Conservation (phyloP, 2,329 filamentous ascomycete genomes). For the Akanthomyces muscarius region DNA sequence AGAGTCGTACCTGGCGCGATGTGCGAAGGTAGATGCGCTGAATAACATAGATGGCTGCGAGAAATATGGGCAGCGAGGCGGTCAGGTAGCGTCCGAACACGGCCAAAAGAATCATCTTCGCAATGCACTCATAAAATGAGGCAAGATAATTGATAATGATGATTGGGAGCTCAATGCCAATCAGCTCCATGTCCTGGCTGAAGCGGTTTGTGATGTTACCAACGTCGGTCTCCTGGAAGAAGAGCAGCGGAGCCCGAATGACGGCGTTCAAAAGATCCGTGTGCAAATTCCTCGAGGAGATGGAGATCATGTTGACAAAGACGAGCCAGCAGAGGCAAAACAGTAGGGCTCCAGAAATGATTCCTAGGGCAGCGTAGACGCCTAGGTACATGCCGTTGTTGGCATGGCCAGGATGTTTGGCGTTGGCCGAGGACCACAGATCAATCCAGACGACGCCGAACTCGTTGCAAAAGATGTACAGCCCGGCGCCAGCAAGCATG, state of each 20-base stretch:
- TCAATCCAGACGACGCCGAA: slow-evolving; percentile 26
- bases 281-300: slow-evolving; percentile 15
- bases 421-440: slow-evolving; percentile 25
- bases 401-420: slow-evolving; percentile 18
- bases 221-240: slow-evolving; percentile 34
- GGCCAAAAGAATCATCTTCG: neutral
- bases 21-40: slow-evolving; percentile 31
- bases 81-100: slow-evolving; percentile 18
- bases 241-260: slow-evolving; percentile 27
- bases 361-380: slow-evolving; percentile 2
- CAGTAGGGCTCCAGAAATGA: neutral
- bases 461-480: slow-evolving; percentile 21
- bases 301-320: slow-evolving; percentile 5
- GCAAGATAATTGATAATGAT: slow-evolving; percentile 20
- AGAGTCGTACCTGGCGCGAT: slow-evolving; percentile 28
- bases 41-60: slow-evolving; percentile 36
- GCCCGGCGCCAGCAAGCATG: slow-evolving; percentile 17
- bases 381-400: slow-evolving; percentile 23
- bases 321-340: neutral
- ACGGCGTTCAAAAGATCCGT: neutral
- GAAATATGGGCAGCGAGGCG: slow-evolving; percentile 27
- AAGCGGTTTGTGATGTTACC: slow-evolving; percentile 35
- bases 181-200: slow-evolving; percentile 37
- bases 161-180: slow-evolving; percentile 34
- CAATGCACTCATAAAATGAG: neutral